A percentile compares a stretch with the other conserved stretches of the same genome.
Evolutionary conservation across 805 yeast genomes (phyloP).

Genomic region (Clavispora santaluciae): DNA sequence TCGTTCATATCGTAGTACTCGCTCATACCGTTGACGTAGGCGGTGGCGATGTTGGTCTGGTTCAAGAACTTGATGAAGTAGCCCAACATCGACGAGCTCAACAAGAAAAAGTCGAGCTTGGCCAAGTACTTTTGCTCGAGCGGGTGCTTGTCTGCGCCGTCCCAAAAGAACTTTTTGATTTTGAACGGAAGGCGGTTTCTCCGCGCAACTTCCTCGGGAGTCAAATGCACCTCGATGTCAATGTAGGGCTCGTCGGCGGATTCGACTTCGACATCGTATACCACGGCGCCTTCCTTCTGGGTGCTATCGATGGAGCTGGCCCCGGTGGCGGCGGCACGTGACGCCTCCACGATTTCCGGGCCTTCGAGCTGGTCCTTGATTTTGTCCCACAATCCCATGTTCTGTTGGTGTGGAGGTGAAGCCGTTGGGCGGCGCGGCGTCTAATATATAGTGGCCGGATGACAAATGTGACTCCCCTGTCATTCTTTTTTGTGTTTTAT

Average conservation of each 20-base stretch:
- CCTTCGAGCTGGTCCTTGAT: constrained; percentile 5
- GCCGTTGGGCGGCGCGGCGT: not conserved
- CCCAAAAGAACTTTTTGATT: constrained; percentile 29
- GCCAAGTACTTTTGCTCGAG: constrained; percentile 29
- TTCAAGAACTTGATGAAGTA: constrained; percentile 17
- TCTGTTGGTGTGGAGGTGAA: too few species aligned
- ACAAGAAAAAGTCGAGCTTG: constrained; percentile 31
- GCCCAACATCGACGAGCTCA: constrained; percentile 15
- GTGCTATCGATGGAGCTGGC: not conserved
- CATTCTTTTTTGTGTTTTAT: not conserved
- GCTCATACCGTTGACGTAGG: constrained; percentile 16
- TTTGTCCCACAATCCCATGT: constrained; percentile 3
- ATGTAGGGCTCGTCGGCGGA: constrained; percentile 5
- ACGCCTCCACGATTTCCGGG: constrained; percentile 6
- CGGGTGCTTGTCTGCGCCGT: constrained; percentile 34
- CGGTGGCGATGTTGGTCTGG: constrained; percentile 15
- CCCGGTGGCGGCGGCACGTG: not conserved
- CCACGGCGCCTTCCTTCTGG: not conserved
- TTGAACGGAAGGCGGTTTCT: constrained; percentile 20
- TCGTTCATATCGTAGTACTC: constrained; percentile 14
- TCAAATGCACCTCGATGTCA: constrained; percentile 7
- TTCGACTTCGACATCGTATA: not conserved
- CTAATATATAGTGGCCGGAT: not conserved
- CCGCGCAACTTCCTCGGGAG: constrained; percentile 17
- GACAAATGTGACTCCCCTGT: too few species aligned